Evolutionary conservation across 2,329 filamentous ascomycete genomes (phyloP), one percentile per base, ranked within the genome.

Genomic region (Aspergillus fructus): DNA sequence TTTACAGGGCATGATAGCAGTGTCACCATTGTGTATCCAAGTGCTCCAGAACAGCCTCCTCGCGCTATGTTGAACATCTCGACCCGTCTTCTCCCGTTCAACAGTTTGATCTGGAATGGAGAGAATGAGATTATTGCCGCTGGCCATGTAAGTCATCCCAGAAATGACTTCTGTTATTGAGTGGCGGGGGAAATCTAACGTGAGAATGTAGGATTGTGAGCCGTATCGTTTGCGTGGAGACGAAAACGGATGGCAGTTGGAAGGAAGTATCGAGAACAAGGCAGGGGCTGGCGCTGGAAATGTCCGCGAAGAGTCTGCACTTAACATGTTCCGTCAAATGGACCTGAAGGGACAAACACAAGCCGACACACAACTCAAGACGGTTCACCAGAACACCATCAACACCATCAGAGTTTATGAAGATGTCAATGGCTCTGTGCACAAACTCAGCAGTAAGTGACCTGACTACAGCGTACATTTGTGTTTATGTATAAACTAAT

Each of bases 321-420:
- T 97, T 74, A 96, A 97, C 77, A 96, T 97, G 91, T 99, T 99
- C 80, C 86, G 87, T 69, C 93, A 97, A 80, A 97, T 99, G 94
- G 94, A 99, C 76, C 83, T 99, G 64, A 96, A 94, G 83, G 94
- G 94, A 61, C 96, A 96, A 78, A 80, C 83, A 55, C 91, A 91
- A 71, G 92, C 96, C 69, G 93, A 97, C 73, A 97, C 93, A 4
- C 90, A 96, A 79, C 82, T 99, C 66, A 94, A 91, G 79, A 97
- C 94, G 11, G 86, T 94, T 47, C 94, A 99, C 77, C 94, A 99
- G 74, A 99, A 99, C 78, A 96, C 93, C 24, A 90, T 99, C 71
- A 91, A 85, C 70, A 96, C 87, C 2, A 80, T 99, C 50, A 85
- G 94, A 43, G 82, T 85, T 19, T 97, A 89, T 72, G 85, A 92